phyloP scores from a whole-genome alignment of 2,329 filamentous ascomycete species.

The Fusarium avenaceum region DNA sequence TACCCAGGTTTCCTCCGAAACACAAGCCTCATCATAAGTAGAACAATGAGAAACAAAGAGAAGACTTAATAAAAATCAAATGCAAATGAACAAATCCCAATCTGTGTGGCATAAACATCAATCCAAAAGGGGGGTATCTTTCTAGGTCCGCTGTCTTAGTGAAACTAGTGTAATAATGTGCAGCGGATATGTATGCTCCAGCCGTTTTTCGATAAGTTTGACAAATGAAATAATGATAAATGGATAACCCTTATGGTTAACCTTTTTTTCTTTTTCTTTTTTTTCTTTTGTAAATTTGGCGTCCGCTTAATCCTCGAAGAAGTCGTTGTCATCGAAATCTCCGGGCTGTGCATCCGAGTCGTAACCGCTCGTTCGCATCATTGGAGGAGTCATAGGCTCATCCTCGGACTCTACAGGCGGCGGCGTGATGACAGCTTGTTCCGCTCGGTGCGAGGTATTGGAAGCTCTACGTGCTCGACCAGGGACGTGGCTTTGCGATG shows the following conservation, averaged over 20 bases:
- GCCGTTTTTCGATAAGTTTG: slow-evolving; percentile 44
- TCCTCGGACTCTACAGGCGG: slow-evolving; percentile 56
- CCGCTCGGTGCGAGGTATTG: slow-evolving; percentile 48
- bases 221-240: slow-evolving; percentile 49
- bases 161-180: slow-evolving; percentile 49
- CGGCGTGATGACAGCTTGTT: slow-evolving; percentile 50
- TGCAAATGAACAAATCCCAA: slow-evolving; percentile 40
- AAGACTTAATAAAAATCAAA: slow-evolving; percentile 24
- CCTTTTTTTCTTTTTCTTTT: neutral
- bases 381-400: slow-evolving; percentile 70
- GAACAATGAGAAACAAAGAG: slow-evolving; percentile 35
- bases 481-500: slow-evolving; percentile 57
- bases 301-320: slow-evolving; percentile 62
- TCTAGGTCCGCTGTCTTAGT: slow-evolving; percentile 55
- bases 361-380: slow-evolving; percentile 71
- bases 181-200: slow-evolving; percentile 41
- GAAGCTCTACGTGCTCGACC: slow-evolving; percentile 50
- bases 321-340: slow-evolving; percentile 71
- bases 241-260: slow-evolving; percentile 7
- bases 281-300: slow-evolving; percentile 1
- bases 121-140: slow-evolving; percentile 60
- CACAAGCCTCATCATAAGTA: slow-evolving; percentile 16
- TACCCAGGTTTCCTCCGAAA: slow-evolving; percentile 12
- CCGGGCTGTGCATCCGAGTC: slow-evolving; percentile 72
- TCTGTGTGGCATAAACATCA: slow-evolving; percentile 50